These are phyloP conservation scores for Rhodotorula taiwanensis DNA, from an alignment of 768 basidiomycete species.

Conservation along the genomic window DNA sequence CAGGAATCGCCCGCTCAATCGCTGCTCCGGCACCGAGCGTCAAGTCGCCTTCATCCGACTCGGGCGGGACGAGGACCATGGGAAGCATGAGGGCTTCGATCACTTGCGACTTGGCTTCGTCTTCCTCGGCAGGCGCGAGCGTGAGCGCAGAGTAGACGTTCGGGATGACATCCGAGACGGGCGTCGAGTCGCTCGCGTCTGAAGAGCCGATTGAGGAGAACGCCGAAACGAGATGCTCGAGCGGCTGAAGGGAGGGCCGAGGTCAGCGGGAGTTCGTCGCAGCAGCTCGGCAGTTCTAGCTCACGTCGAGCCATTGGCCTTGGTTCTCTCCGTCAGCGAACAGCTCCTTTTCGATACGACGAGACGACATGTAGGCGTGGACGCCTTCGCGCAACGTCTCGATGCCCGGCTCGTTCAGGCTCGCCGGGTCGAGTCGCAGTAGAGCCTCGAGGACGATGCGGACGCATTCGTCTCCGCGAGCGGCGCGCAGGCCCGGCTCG, in stretches of 20 bases:
- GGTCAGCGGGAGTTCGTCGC: constrained; percentile 11
- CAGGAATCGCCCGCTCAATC: constrained; percentile 10
- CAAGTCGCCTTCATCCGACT: constrained; percentile 70
- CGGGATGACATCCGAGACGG: constrained; percentile 34
- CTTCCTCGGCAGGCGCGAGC: constrained; percentile 58
- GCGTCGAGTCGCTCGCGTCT: constrained; percentile 46
- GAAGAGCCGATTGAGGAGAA: constrained; percentile 60
- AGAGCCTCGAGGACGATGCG: constrained; percentile 74
- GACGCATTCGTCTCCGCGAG: constrained; percentile 73
- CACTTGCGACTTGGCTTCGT: constrained; percentile 44
- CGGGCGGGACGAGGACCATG: constrained; percentile 75
- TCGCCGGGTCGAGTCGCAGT: constrained; percentile 55
- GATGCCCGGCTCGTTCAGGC: constrained; percentile 7
- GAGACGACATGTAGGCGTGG: constrained; percentile 39
- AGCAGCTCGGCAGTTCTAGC: constrained; percentile 3
- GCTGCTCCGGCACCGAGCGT: not conserved
- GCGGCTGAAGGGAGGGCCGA: constrained; percentile 51
- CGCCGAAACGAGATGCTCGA: constrained; percentile 63
- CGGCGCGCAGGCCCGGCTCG: constrained; percentile 78
- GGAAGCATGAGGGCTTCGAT: constrained; percentile 60
- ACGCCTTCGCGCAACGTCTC: constrained; percentile 26
- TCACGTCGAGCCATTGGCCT: constrained; percentile 46
- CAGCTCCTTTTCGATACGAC: constrained; percentile 51
- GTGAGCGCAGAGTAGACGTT: constrained; percentile 41
- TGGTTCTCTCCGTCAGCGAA: constrained; percentile 49